Evolutionary conservation across 495 filamentous ascomycete species (phyloP).

Genomic region (Talaromyces adpressus): DNA sequence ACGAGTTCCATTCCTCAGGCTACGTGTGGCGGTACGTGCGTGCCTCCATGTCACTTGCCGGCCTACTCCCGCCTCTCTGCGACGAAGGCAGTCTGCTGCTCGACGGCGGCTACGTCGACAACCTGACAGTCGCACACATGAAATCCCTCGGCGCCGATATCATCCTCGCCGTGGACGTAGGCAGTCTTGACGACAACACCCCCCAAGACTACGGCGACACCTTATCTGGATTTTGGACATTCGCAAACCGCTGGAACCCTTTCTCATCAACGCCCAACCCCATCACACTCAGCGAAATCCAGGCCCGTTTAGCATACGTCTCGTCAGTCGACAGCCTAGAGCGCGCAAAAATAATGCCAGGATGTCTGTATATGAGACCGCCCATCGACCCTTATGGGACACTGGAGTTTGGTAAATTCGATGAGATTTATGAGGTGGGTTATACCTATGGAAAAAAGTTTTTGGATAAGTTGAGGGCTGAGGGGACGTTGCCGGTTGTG

Average conservation of each 20-base stretch:
- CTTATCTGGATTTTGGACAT: constrained; percentile 90
- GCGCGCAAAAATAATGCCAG: constrained; percentile 77
- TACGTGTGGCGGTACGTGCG: constrained; percentile 96
- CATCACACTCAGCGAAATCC: constrained; percentile 91
- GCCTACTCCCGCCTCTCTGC: constrained; percentile 85
- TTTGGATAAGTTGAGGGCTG: constrained; percentile 61
- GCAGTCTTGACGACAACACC: constrained; percentile 79
- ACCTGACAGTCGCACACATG: constrained; percentile 95
- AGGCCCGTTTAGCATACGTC: constrained; percentile 90
- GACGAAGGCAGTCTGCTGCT: constrained; percentile 95
- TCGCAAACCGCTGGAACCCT: constrained; percentile 93
- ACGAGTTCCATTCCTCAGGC: constrained; percentile 86
- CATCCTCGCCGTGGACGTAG: constrained; percentile 94
- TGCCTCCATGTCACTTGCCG: constrained; percentile 92
- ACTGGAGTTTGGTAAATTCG: constrained; percentile 92
- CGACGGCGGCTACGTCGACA: constrained; percentile 95
- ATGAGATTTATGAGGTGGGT: constrained; percentile 88
- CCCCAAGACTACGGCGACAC: constrained; percentile 90
- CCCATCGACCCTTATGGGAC: constrained; percentile 92
- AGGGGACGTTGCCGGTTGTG: constrained; percentile 58
- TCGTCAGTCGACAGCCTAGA: constrained; percentile 89
- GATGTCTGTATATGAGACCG: constrained; percentile 91
- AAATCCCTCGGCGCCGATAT: constrained; percentile 86
- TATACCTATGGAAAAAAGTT: constrained; percentile 79
- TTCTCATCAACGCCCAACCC: constrained; percentile 83